Conservation (phyloP, 345 rosid species). For the Cardamine chenopodiifolia region DNA sequence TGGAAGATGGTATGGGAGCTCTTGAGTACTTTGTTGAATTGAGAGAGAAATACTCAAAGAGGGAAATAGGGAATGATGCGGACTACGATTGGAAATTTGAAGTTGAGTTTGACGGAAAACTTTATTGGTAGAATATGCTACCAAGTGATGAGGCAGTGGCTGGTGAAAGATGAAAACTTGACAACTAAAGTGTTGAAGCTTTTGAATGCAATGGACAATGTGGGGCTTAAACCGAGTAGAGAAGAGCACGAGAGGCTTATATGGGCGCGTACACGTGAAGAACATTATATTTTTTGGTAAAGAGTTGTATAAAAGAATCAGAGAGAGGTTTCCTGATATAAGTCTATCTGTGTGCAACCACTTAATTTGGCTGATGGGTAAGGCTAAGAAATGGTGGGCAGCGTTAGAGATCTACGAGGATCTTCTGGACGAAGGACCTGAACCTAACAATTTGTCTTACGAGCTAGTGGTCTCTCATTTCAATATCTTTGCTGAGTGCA, state of each 20-base stretch:
- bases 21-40: conserved; percentile 65
- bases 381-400: conserved; percentile 97
- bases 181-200: conserved; percentile 66
- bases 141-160: conserved; percentile 88
- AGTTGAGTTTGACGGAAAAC: conserved; percentile 64
- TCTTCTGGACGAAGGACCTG: conserved; percentile 81
- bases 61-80: conserved; percentile 52
- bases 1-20: conserved; percentile 87
- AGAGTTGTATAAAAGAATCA: conserved; percentile 70
- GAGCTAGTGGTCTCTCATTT: conserved; percentile 81
- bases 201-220: conserved; percentile 67
- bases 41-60: conserved; percentile 59
- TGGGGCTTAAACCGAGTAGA: conserved; percentile 53
- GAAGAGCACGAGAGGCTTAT: conserved; percentile 78
- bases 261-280: conserved; percentile 93
- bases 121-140: conserved; percentile 70
- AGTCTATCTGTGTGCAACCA: conserved; percentile 94
- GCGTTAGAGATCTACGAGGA: conserved; percentile 94
- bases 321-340: conserved; percentile 61
- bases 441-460: conserved; percentile 72
- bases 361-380: conserved; percentile 92
- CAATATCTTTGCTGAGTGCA: conserved; percentile 64
- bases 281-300: conserved; percentile 66
- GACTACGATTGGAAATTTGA: conserved; percentile 63
- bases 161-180: conserved; percentile 56